Evolutionary conservation across 768 basidiomycete species (phyloP).

Genomic region (Chalciporus chontae): DNA sequence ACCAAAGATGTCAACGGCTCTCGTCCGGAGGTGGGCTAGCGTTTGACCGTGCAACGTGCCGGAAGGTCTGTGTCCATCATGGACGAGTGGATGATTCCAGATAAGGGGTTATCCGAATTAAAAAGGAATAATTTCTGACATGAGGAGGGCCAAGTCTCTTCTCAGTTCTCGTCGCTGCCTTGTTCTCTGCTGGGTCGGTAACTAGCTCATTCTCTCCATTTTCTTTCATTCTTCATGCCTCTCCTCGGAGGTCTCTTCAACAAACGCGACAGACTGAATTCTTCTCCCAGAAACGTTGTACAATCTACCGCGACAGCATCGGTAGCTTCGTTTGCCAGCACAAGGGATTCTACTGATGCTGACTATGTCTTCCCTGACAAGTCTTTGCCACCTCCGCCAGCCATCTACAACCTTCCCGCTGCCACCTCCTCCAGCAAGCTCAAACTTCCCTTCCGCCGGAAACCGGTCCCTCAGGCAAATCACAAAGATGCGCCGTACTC

Average conservation of each 20-base stretch:
- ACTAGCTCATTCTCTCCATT: slow-evolving; percentile 6
- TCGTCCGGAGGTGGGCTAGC: background rate
- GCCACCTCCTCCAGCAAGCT: slow-evolving; percentile 42
- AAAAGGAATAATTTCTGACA: background rate
- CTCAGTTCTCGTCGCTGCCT: slow-evolving; percentile 6
- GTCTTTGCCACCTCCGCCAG: slow-evolving; percentile 1
- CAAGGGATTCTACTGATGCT: slow-evolving; percentile 26
- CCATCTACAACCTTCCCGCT: slow-evolving; percentile 23
- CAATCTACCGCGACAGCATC: slow-evolving; percentile 12
- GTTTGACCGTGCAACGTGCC: background rate
- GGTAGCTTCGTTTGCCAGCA: slow-evolving; percentile 12
- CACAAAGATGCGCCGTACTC: background rate
- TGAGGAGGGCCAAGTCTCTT: background rate
- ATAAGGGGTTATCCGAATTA: slow-evolving; percentile 1
- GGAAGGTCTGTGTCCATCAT: background rate
- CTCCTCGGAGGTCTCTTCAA: slow-evolving; percentile 29
- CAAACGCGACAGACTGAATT: slow-evolving; percentile 20
- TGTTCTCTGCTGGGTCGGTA: slow-evolving; percentile 6
- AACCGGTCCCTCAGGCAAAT: slow-evolving; percentile 19
- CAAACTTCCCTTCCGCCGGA: slow-evolving; percentile 43
- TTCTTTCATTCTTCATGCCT: slow-evolving; percentile 16
- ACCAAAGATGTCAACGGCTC: background rate
- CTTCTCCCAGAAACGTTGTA: background rate
- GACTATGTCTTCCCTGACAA: slow-evolving; percentile 31
- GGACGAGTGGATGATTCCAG: background rate